These are phyloP conservation scores for Xylaria palmicola DNA, from an alignment of 495 filamentous ascomycete species.

Conservation along the genomic window DNA sequence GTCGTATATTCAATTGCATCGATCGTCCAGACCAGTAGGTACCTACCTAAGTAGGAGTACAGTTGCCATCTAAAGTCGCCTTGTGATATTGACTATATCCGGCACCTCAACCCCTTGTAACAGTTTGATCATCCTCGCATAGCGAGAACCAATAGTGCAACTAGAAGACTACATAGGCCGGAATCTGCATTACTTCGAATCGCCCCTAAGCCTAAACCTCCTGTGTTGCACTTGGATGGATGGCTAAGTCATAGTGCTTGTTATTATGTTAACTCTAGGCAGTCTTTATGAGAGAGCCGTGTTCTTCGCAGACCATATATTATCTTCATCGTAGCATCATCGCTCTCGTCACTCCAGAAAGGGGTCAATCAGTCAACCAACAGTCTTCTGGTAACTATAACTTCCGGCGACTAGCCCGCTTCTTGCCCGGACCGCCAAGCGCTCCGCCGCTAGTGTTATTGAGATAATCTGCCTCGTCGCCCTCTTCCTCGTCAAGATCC, in stretches of 20 bases:
- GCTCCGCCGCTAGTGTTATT: background rate
- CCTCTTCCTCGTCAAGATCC: slow-evolving; percentile 56
- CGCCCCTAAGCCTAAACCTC: too few relatives aligned
- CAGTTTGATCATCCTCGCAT: background rate
- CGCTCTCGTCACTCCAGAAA: background rate
- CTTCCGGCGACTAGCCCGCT: slow-evolving; percentile 40
- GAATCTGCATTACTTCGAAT: too few relatives aligned
- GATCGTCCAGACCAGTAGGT: too few relatives aligned
- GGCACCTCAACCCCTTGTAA: too few relatives aligned
- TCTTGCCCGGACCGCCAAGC: slow-evolving; percentile 22
- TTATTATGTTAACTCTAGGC: background rate
- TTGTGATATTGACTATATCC: too few relatives aligned
- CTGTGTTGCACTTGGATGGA: too few relatives aligned
- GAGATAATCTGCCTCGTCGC: slow-evolving; percentile 28
- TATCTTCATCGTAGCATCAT: background rate
- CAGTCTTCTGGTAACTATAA: too few relatives aligned
- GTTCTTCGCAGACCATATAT: background rate
- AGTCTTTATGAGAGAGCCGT: background rate
- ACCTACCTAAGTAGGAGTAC: too few relatives aligned
- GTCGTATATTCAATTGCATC: too few relatives aligned
- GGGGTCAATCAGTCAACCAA: too few relatives aligned
- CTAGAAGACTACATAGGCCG: background rate
- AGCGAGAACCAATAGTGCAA: background rate
- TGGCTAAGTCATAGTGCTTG: background rate
- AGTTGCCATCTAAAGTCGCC: too few relatives aligned